These are phyloP conservation scores for Diaporthe australafricana DNA, from an alignment of 2,329 filamentous ascomycete species.

Conservation along the genomic window DNA sequence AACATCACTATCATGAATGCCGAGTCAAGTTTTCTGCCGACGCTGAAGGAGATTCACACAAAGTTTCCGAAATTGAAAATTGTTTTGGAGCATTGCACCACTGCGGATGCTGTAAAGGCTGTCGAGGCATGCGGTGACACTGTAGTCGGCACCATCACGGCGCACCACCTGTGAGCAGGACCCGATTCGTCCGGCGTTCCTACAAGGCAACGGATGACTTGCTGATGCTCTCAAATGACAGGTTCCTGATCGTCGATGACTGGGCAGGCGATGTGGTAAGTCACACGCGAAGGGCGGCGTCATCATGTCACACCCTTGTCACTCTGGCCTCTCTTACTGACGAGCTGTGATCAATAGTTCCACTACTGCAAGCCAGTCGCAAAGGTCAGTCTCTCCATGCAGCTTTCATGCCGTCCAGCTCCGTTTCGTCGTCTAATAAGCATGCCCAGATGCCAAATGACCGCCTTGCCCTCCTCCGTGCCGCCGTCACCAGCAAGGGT, in stretches of 20 bases:
- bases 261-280: conserved; percentile 64
- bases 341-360: conserved; percentile 56
- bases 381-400: conserved; percentile 53
- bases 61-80: conserved; percentile 79
- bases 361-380: conserved; percentile 79
- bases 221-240: conserved; percentile 5
- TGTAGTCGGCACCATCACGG: conserved; percentile 84
- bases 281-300: conserved; percentile 46
- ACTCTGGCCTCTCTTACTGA: not conserved
- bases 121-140: conserved; percentile 81
- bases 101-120: conserved; percentile 81
- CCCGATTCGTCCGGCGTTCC: too few relatives aligned
- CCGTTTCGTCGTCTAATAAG: not conserved
- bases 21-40: conserved; percentile 84
- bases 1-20: conserved; percentile 72
- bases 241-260: conserved; percentile 78
- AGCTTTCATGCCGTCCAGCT: not conserved
- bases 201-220: not conserved
- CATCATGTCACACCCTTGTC: not conserved
- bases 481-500: conserved; percentile 66
- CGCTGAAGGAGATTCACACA: conserved; percentile 77
- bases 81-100: conserved; percentile 88
- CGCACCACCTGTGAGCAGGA: conserved; percentile 76
- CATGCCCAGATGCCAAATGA: conserved; percentile 61
- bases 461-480: conserved; percentile 77